A percentile compares a stretch with the other conserved stretches of the same genome.
phyloP scores from a whole-genome alignment of 2,329 filamentous ascomycete species.

The Penicillium digitatum region DNA sequence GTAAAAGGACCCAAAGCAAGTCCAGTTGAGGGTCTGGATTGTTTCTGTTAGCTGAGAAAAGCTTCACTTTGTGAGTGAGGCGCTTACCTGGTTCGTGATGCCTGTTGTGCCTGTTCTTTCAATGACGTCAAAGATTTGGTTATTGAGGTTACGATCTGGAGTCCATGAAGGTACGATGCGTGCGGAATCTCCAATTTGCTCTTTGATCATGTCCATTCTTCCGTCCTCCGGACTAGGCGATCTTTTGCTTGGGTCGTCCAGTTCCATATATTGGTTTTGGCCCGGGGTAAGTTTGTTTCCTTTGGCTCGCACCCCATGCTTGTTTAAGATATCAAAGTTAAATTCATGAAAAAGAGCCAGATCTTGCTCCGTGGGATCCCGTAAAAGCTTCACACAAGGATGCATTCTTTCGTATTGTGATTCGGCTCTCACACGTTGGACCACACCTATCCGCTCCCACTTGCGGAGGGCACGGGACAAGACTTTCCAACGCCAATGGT shows the following conservation, averaged over 20 bases:
- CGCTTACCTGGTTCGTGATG: slow-evolving; percentile 45
- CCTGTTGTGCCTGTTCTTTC: slow-evolving; percentile 47
- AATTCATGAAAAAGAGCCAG: slow-evolving; percentile 40
- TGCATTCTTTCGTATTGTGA: slow-evolving; percentile 43
- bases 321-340: slow-evolving; percentile 26
- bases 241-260: slow-evolving; percentile 24
- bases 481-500: slow-evolving; percentile 40
- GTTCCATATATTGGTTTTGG: slow-evolving; percentile 26
- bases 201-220: slow-evolving; percentile 19
- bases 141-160: slow-evolving; percentile 50
- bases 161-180: slow-evolving; percentile 52
- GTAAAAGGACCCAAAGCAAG: slow-evolving; percentile 51
- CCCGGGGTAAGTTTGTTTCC: background rate
- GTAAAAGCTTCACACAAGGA: slow-evolving; percentile 44
- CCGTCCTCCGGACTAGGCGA: slow-evolving; percentile 12
- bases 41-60: background rate
- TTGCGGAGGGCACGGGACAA: slow-evolving; percentile 44
- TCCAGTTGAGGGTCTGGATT: slow-evolving; percentile 39
- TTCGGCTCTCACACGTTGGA: slow-evolving; percentile 43
- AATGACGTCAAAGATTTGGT: slow-evolving; percentile 51
- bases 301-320: slow-evolving; percentile 20
- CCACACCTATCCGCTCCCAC: slow-evolving; percentile 45
- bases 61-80: background rate
- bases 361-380: slow-evolving; percentile 40
- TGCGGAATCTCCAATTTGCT: slow-evolving; percentile 29